Conservation (phyloP, 495 filamentous ascomycete genomes). For the Talaromyces thailandensis region DNA sequence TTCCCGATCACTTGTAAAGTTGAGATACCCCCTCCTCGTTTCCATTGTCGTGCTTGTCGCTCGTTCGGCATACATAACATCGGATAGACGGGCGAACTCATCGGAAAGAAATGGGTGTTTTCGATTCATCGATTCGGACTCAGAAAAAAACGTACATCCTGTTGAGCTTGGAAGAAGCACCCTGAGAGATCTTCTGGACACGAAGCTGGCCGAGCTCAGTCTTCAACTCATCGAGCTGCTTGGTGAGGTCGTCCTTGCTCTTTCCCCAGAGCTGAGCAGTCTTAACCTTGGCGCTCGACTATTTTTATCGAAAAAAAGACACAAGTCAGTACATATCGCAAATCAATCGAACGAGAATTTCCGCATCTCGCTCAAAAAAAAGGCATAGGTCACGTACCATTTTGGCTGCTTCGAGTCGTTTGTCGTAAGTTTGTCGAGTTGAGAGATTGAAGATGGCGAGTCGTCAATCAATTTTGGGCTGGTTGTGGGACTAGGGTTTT, state of each 20-base stretch:
- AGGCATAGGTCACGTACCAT: constrained; percentile 31
- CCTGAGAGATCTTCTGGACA: constrained; percentile 93
- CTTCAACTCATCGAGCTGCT: constrained; percentile 92
- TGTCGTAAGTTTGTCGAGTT: constrained; percentile 38
- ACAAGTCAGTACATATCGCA: not conserved
- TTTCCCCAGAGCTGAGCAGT: constrained; percentile 93
- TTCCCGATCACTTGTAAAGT: not conserved
- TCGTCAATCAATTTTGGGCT: constrained; percentile 31
- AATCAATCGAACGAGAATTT: not conserved
- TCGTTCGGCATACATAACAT: constrained; percentile 7
- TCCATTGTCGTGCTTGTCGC: constrained; percentile 11
- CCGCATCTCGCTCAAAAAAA: not conserved
- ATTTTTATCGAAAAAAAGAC: constrained; percentile 1
- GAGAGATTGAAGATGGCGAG: constrained; percentile 41
- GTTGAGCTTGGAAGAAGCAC: constrained; percentile 85
- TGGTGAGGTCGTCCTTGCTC: constrained; percentile 93
- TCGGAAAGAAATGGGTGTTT: not conserved
- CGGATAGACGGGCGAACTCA: not conserved
- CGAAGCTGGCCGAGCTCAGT: constrained; percentile 85
- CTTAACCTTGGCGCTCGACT: constrained; percentile 93
- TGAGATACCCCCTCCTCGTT: not conserved
- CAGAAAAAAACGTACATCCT: constrained; percentile 68
- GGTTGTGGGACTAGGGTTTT: constrained; percentile 45
- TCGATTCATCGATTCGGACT: not conserved
- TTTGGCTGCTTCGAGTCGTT: constrained; percentile 36